Evolutionary conservation across 495 filamentous ascomycete genomes (phyloP), one percentile per base, ranked within the genome.

Genomic region (Pyrenopolyporus hunteri): DNA sequence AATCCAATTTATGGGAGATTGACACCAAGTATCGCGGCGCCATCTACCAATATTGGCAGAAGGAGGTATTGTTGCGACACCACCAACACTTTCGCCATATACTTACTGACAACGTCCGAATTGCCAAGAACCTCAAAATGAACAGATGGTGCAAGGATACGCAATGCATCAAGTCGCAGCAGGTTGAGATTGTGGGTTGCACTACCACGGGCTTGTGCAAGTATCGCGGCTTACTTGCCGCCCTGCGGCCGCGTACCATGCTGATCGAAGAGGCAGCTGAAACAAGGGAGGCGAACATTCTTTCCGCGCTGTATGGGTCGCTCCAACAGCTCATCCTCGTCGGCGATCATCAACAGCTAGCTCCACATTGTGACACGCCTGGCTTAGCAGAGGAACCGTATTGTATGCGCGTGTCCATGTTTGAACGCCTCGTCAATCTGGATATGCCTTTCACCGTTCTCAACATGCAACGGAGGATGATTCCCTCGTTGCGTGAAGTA

Each of bases 161-260:
- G 0, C 45, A 61, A 13, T 59, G 77, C 11, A 66, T 78, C 10
- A 45, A 48, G 9, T 42, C 32, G 1, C 33, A 63, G 20, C 17
- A 36, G 1, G 68, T 79, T 22, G 69, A 80, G 33, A 70, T 82
- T 26, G 69, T 83, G 16, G 80, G 80, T n/a, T 81, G 80, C 45
- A 83, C 80, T 0, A 82, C 78, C 0, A 82, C 93, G 0, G 94
- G 94, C 3, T 70, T 97, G n/a, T 90, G 86, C 67, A 97, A 97
- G 64, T 93, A 94, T 59, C 84, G 93, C 13, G 85, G 76, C 1
- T 75, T 96, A 0, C 73, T 98, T 17, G 82, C 89, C 9, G 85
- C 84, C 19, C 57, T 96, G 13, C 76, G 83, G 23, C 92, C 94
- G 0, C 82, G 72, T 10, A 75, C 80, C 10, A 70, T 84, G 20